Conservation (phyloP, 768 basidiomycete genomes). For the Kwoniella europaea region DNA sequence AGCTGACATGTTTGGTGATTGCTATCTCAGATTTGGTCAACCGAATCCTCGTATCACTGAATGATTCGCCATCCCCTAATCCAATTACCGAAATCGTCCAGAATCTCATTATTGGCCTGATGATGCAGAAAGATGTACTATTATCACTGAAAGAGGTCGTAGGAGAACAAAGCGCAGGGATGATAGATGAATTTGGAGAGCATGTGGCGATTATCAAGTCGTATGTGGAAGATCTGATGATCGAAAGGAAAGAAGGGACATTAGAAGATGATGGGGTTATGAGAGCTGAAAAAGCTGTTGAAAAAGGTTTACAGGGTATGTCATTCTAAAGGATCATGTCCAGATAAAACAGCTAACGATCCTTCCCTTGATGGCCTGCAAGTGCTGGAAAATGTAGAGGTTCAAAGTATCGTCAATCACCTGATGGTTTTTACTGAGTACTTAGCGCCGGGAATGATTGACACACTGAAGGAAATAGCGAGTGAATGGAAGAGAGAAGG, state of each 20-base stretch:
- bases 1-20: background rate
- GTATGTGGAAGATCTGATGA: slow-evolving; percentile 7
- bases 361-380: too few species aligned
- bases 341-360: background rate
- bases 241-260: background rate
- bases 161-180: background rate
- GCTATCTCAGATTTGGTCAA: slow-evolving; percentile 3
- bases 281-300: slow-evolving; percentile 1
- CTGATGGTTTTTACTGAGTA: slow-evolving; percentile 14
- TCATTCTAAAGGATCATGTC: background rate
- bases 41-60: background rate
- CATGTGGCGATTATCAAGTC: background rate
- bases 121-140: slow-evolving; percentile 14
- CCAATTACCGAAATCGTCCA: slow-evolving; percentile 4
- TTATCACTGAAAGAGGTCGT: background rate
- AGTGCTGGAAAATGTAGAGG: slow-evolving; percentile 11
- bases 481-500: slow-evolving; percentile 24
- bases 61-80: background rate
- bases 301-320: slow-evolving; percentile 5
- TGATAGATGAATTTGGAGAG: slow-evolving; percentile 5
- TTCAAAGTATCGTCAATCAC: slow-evolving; percentile 8
- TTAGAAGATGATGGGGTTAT: background rate
- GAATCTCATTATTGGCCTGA: slow-evolving; percentile 1
- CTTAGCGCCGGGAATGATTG: slow-evolving; percentile 24
- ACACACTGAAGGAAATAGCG: slow-evolving; percentile 9